Conservation (phyloP, 805 yeast species). For the Zygosaccharomyces siamensis region DNA sequence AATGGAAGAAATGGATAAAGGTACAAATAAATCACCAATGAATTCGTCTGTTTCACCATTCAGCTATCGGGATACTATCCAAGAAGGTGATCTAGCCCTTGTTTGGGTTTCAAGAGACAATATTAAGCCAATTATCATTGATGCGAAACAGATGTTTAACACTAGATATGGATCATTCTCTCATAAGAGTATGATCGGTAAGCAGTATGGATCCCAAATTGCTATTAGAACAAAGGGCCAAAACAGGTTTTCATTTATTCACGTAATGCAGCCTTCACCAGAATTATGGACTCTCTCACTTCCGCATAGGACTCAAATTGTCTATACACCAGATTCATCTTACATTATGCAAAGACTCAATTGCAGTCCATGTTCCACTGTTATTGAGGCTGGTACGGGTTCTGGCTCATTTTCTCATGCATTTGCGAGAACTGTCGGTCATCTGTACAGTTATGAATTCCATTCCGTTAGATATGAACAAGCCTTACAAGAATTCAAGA, state of each 20-base stretch:
- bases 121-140: conserved; percentile 67
- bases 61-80: conserved; percentile 59
- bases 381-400: conserved; percentile 97
- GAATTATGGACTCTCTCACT: conserved; percentile 94
- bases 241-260: conserved; percentile 65
- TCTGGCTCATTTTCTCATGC: conserved; percentile 95
- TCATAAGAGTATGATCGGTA: conserved; percentile 79
- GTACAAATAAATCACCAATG: neutral
- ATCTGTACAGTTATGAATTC: conserved; percentile 81
- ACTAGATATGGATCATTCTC: conserved; percentile 88
- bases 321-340: conserved; percentile 91
- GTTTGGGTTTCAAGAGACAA: conserved; percentile 80
- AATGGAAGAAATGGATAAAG: neutral
- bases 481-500: conserved; percentile 70
- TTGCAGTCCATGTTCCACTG: conserved; percentile 67
- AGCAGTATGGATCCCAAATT: conserved; percentile 79
- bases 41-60: conserved; percentile 36
- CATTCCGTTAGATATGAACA: conserved; percentile 79
- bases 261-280: conserved; percentile 84
- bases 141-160: conserved; percentile 57
- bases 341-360: conserved; percentile 80
- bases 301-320: conserved; percentile 97
- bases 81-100: conserved; percentile 81
- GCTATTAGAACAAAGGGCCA: conserved; percentile 58
- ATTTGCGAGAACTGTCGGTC: conserved; percentile 78